Evolutionary conservation across 140 eudicot species (phyloP), one percentile per base, ranked within the genome.

Genomic region (Cichorium intybus): DNA sequence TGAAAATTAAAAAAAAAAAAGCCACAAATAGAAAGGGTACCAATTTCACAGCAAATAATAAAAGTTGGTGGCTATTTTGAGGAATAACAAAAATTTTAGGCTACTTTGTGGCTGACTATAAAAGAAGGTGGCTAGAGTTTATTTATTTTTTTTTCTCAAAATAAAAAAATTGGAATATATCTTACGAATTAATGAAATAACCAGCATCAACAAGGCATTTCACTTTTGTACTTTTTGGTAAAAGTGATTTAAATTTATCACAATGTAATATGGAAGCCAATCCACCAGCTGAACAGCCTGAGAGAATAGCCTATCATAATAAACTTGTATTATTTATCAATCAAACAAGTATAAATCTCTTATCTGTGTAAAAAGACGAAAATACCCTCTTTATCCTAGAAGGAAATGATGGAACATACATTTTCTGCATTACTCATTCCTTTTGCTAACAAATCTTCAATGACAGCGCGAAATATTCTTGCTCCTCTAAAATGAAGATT

Each of bases 251-350:
- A 47, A 93, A 88, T 47, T 71, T 81, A 76, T 93, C 95, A 74
- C 99, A 93, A 56, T 88, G 93, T 59, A 89, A 73, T 65, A 89
- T 93, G 48, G 97, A 76, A 49, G 97, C 53, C 81, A 93, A 74
- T 41, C 99, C 97, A 69, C 99, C 99, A 74, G 99, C 99, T 24
- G 99, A 93, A 78, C 99, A 93, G 50, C 99, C 99, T 64, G 97
- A 85, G 68, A 93, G 83, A 63, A 93, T 75, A 60, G 99, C 97
- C 97, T 93, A 68, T 51, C 43, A 64, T 43, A 43, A 15, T 6
- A 41, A 49, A 34, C 56, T 78, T 24, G 18, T 70, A 61, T 49
- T 18, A 17, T 21, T 33, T 66, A 41, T 51, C 50, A 56, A 64
- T 15, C 56, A 59, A 49, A 26, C 34, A 39, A 49, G 29, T 31